Evolutionary conservation across 2,329 filamentous ascomycete species (phyloP), one percentile per base, ranked within the genome.

Genomic region (Aspergillus neoniger): DNA sequence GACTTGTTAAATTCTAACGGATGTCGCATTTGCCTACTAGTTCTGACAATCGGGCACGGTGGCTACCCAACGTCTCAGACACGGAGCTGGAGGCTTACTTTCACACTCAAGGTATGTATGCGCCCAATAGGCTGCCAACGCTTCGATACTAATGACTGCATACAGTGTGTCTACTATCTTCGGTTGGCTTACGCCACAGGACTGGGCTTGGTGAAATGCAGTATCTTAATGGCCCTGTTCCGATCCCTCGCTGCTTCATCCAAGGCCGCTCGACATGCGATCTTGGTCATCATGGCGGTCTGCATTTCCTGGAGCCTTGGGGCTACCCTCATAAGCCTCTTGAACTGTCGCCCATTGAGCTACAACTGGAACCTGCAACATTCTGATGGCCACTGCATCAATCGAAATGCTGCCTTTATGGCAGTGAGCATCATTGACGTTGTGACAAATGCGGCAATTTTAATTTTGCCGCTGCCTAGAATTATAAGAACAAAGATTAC

Each of bases 341-440:
- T 54, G 15, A 19, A 28, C 47, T 59, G 58, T 30, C 58, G 41
- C 10, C 58, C 58, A 17, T 23, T 59, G 14, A 17, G 39, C 17
- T 59, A 59, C 47, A 39, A 59, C 30, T 59, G 58, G 58, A 55
- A 32, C n/a, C n/a, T 51, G 28, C 8, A 55, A 10, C 53, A 14
- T 15, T 7, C 32, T 1, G 58, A 25, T 15, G 23, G 36, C 5
- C 51, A 56, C 38, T 59, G 58, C 36, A 43, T 59, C 9, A 44
- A 59, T 41, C 44, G n/a, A 15, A 50, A 43, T 14, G 39, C 44
- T 12, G 52, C 47, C 8, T 32, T 54, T 17, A 12, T 50, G 23
- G 52, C 43, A 12, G 19, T 59, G 12, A 36, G 58, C n/a, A 36
- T 50, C 15, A 25, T 59, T 30, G 58, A 59, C 30, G 28, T 43